Evolutionary conservation across 306 rosid genomes (phyloP).

Genomic region (Citrullus colocynthis): DNA sequence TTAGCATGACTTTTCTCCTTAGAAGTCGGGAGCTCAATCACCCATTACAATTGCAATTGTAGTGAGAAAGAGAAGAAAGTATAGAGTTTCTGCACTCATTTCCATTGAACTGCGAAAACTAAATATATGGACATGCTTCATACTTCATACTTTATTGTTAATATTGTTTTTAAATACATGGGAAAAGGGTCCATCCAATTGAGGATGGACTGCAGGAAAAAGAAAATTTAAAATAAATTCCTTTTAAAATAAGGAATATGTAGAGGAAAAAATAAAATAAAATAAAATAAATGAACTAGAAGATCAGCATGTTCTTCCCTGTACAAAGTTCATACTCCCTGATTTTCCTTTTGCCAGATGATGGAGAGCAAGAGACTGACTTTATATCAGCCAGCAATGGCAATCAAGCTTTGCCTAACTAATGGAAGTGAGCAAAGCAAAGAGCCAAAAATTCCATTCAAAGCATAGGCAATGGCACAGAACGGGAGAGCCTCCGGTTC

Average conservation of each 20-base stretch:
- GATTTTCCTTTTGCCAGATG: background rate
- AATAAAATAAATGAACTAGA: background rate
- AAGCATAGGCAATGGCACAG: slow-evolving; percentile 86
- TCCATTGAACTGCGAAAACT: no score
- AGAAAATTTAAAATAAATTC: background rate
- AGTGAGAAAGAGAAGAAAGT: no score
- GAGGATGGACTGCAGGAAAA: background rate
- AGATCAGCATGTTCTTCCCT: background rate
- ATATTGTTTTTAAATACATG: background rate
- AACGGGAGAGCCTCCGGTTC: slow-evolving; percentile 99
- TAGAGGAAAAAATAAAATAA: background rate
- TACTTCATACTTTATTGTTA: no score
- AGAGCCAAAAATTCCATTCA: slow-evolving; percentile 89
- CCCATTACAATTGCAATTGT: no score
- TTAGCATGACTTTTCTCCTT: no score
- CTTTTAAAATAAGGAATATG: background rate
- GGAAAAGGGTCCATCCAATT: background rate
- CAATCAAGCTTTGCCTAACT: slow-evolving; percentile 64
- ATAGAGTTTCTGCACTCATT: no score
- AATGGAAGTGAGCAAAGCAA: slow-evolving; percentile 71
- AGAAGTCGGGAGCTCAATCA: no score
- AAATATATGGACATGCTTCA: no score
- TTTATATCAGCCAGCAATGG: slow-evolving; percentile 46
- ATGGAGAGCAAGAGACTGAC: background rate
- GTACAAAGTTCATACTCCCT: background rate